Percentiles rank a stretch among this genome's conserved stretches.
These are phyloP conservation scores for Cryphonectria radicalis DNA, from an alignment of 2,329 filamentous ascomycete genomes.

Conservation along the genomic window DNA sequence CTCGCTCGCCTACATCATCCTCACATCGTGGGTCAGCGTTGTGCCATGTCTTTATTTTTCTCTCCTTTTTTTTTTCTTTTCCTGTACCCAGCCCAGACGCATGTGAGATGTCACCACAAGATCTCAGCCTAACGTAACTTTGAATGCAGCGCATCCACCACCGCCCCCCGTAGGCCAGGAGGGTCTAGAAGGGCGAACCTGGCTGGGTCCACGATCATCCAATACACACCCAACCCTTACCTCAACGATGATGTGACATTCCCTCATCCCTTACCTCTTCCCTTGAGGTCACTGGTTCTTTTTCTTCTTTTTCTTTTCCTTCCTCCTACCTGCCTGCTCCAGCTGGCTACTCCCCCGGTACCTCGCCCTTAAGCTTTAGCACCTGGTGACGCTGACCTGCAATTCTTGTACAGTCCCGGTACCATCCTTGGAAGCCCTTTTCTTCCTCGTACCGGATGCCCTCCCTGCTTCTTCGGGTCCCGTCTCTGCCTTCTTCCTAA, in stretches of 20 bases:
- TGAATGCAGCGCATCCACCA: slow-evolving; percentile 16
- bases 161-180: neutral
- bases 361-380: neutral
- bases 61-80: neutral
- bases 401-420: slow-evolving; percentile 20
- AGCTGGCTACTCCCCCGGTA: slow-evolving; percentile 14
- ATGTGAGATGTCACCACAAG: slow-evolving; percentile 23
- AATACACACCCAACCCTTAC: slow-evolving; percentile 9
- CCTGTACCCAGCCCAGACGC: slow-evolving; percentile 7
- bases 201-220: slow-evolving; percentile 23
- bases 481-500: slow-evolving; percentile 21
- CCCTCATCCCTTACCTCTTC: slow-evolving; percentile 20
- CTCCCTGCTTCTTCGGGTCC: slow-evolving; percentile 14
- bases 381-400: neutral
- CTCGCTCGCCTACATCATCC: slow-evolving; percentile 14
- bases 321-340: slow-evolving; percentile 21
- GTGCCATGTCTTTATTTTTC: neutral
- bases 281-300: neutral
- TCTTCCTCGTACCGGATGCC: slow-evolving; percentile 2
- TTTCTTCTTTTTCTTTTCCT: neutral
- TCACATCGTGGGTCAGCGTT: slow-evolving; percentile 15
- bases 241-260: slow-evolving; percentile 21
- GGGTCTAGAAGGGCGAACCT: slow-evolving; percentile 9
- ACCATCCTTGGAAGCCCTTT: slow-evolving; percentile 10
- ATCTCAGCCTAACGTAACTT: slow-evolving; percentile 25